A percentile compares a stretch with the other conserved stretches of the same genome.
Conservation (phyloP, 106 monocot species). For the Acorus gramineus region DNA sequence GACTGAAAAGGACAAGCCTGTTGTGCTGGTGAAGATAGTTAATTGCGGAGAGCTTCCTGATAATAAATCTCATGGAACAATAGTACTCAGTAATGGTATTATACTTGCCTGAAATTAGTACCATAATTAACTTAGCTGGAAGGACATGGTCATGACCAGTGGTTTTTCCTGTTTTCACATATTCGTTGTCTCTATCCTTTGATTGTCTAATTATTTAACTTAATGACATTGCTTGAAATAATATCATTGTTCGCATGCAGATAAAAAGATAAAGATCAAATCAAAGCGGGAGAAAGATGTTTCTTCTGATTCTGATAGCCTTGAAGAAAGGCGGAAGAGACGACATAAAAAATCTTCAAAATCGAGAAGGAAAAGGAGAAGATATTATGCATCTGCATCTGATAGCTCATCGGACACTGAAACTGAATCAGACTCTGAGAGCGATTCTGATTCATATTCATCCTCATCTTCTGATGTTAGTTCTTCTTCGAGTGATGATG, state of each 20-base stretch:
- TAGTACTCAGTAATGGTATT: background rate
- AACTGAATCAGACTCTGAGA: constrained; percentile 34
- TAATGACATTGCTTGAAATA: too few relatives aligned
- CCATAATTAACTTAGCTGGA: too few relatives aligned
- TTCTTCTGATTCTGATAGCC: constrained; percentile 16
- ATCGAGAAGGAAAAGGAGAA: constrained; percentile 23
- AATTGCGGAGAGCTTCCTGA: constrained; percentile 39
- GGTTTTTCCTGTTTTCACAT: too few relatives aligned
- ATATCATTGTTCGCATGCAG: constrained; percentile 8
- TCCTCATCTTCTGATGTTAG: constrained; percentile 14
- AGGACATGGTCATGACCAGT: too few relatives aligned
- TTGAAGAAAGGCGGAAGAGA: constrained; percentile 13
- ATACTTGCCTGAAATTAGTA: too few relatives aligned
- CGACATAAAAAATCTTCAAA: constrained; percentile 8
- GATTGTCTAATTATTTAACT: too few relatives aligned
- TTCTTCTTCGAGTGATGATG: constrained; percentile 46
- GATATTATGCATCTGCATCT: constrained; percentile 34
- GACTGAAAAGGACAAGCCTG: constrained; percentile 24
- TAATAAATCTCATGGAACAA: background rate
- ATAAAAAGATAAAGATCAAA: constrained; percentile 13
- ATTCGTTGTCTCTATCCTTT: too few relatives aligned
- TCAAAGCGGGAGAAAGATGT: constrained; percentile 1
- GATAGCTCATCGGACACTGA: constrained; percentile 18
- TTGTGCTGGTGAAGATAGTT: constrained; percentile 31
- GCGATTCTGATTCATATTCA: constrained; percentile 32